Evolutionary conservation across 1,284 basidiomycete genomes (phyloP).

Genomic region (Ustilago xerochloae): DNA sequence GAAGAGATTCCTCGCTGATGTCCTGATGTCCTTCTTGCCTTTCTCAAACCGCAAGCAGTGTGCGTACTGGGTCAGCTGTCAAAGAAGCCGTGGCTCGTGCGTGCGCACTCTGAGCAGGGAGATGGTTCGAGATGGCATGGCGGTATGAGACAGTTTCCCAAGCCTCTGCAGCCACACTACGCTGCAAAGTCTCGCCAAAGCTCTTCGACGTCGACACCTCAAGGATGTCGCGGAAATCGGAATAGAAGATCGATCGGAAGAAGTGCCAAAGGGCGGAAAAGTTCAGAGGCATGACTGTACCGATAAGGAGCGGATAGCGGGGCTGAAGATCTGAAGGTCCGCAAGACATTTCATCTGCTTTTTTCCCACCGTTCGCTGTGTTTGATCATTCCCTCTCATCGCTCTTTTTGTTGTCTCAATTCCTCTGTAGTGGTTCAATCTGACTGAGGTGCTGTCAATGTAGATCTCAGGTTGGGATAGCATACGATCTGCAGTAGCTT

Average conservation of each 20-base stretch:
- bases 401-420: background rate
- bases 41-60: no score
- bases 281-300: no score
- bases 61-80: no score
- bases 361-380: no score
- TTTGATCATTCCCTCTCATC: no score
- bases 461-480: no score
- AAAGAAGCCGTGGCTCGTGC: background rate
- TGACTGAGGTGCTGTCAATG: no score
- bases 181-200: conserved; percentile 3
- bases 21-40: no score
- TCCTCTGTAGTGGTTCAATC: background rate
- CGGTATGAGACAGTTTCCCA: conserved; percentile 9
- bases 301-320: conserved; percentile 22
- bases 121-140: background rate
- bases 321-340: conserved; percentile 16
- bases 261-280: background rate
- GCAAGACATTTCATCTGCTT: conserved; percentile 14
- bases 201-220: background rate
- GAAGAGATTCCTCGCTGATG: no score
- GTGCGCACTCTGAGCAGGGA: background rate
- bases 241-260: background rate
- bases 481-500: no score
- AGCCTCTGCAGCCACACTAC: conserved; percentile 3
- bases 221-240: background rate